Evolutionary conservation across 2,329 filamentous ascomycete genomes (phyloP), one percentile per base, ranked within the genome.

Genomic region (Fonsecaea nubica): DNA sequence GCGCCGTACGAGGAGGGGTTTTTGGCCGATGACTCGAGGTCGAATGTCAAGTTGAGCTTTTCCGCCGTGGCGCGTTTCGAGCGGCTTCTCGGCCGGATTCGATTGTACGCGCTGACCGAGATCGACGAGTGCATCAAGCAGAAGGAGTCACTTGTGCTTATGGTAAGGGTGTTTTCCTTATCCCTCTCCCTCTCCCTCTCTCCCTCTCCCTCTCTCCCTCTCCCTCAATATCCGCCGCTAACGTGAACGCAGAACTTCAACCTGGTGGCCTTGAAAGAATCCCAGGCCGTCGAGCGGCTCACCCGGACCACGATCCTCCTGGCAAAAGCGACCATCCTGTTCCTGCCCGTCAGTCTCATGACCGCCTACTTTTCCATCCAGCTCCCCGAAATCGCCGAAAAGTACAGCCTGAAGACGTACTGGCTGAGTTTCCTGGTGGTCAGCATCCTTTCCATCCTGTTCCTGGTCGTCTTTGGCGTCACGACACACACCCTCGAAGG

Each of bases 181-280:
- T 15, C 32, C 36, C 36, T 15, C n/a, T 30, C 10, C 42, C 57
- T 21, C 40, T 53, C 25, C 5, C 13, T 33, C 25, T 2, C 13
- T 33, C 21, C 21, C 21, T 25, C 21, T 25, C 21, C 2, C 21
- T 25, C 21, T 25, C 21, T 25, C 25, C 25, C 25, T 25, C 25
- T 25, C 25, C 25, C 25, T 55, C 4, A 5, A 15, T 55, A 7
- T 10, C 6, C 4, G 7, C 30, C n/a, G 9, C 52, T 33, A 8
- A 36, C 18, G 15, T 9, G 6, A 25, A 10, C 13, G n/a, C 65
- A 91, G 88, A 92, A 92, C 76, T 92, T 92, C 82, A 92, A 90
- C 76, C 83, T 93, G 69, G 91, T 90, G 65, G 87, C 90, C 18
- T 87, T 92, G 73, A 92, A 90, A 75, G 89, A 92, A 76, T 91